Evolutionary conservation across 1,284 basidiomycete species (phyloP).

Genomic region (Heterobasidion irregulare): DNA sequence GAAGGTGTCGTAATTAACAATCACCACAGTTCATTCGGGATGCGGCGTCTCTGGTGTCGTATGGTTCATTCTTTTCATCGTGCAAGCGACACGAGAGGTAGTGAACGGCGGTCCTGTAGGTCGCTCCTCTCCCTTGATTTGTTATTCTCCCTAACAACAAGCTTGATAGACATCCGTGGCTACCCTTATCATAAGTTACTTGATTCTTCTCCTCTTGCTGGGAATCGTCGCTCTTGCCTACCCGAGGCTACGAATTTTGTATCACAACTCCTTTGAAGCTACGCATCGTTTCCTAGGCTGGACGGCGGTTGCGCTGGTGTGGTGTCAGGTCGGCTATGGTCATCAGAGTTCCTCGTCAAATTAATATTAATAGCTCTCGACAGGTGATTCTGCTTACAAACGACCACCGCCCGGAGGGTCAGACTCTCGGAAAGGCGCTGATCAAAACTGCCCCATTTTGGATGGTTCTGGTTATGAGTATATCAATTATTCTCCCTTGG

Average conservation of each 20-base stretch:
- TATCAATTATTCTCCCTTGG: conserved; percentile 49
- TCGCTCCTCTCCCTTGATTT: not conserved
- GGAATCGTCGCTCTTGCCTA: conserved; percentile 42
- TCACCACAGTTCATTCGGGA: conserved; percentile 39
- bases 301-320: conserved; percentile 42
- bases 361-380: not conserved
- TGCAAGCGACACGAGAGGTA: conserved; percentile 42
- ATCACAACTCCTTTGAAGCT: conserved; percentile 45
- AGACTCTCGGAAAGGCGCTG: conserved; percentile 35
- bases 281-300: conserved; percentile 52
- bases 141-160: not conserved
- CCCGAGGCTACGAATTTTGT: conserved; percentile 34
- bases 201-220: conserved; percentile 39
- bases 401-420: conserved; percentile 34
- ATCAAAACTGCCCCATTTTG: conserved; percentile 41
- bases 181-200: conserved; percentile 44
- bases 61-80: conserved; percentile 44
- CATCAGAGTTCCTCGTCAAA: not conserved
- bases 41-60: conserved; percentile 43
- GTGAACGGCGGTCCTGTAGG: conserved; percentile 30
- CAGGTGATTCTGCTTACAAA: conserved; percentile 43
- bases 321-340: conserved; percentile 34
- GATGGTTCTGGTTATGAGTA: conserved; percentile 42
- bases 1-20: not conserved
- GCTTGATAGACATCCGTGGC: conserved; percentile 31